Evolutionary conservation across 345 rosid genomes (phyloP), one percentile per base, ranked within the genome.

Genomic region (Reutealis trisperma): DNA sequence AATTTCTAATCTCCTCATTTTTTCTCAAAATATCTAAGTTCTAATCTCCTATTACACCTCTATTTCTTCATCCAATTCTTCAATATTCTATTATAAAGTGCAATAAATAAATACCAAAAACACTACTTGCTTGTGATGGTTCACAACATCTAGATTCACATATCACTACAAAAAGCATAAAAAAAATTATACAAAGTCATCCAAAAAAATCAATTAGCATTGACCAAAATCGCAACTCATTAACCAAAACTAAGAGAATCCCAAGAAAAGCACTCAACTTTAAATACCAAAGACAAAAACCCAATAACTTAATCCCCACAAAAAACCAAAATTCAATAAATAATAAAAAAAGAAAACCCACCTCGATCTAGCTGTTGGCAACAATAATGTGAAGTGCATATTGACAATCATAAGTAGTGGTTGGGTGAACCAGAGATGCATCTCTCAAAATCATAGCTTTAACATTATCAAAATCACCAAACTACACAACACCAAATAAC

Each of bases 361-460:
- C 99, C 97, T 96, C 93, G 92, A 93, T 90, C 96, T 88, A 96
- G 86, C 94, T 98, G 88, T 84, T 91, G 70, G 98, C 96, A 79
- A 98, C 98, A 71, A 98, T 97, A 70, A 96, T 83, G 77, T 96
- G 99, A 70, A 96, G 91, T 55, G 88, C 78, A 76, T 92, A 96
- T 83, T 93, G 94, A 61, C 94, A 94, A 88, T 92, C 98, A 81
- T 92, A 90, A 58, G 84, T 67, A 79, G 93, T 90, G 25, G 88
- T 86, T 59, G 89, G 89, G 57, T 81, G 77, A 66, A 88, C 66
- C 24, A 92, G 85, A 74, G 78, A 77, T 4, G 98, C 88, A 60
- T 96, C 91, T 80, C 84, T 70, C 77, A 77, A 79, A 30, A 96
- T 55, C 85, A 89, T 75, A 32, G 80, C 77, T 4, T 83, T 82